phyloP scores from a whole-genome alignment of 345 rosid genomes.

The Euphorbia peplus region DNA sequence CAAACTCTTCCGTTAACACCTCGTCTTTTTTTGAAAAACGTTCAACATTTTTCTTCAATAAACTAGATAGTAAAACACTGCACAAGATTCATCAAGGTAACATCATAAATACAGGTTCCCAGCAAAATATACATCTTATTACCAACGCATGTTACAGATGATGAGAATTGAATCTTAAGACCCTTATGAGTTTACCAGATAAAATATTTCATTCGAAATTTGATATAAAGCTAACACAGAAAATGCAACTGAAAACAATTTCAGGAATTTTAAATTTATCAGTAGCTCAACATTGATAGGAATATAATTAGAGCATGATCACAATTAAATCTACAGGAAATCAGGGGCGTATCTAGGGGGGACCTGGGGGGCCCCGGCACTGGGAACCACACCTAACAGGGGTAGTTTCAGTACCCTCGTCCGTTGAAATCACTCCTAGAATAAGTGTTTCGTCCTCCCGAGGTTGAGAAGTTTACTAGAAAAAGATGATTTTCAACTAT shows the following conservation, averaged over 20 bases:
- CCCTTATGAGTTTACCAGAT: not conserved
- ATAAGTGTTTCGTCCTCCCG: too few species aligned
- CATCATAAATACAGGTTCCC: not conserved
- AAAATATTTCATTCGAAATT: not conserved
- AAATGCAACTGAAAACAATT: not conserved
- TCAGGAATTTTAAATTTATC: not conserved
- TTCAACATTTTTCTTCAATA: slow-evolving; percentile 47
- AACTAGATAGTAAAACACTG: slow-evolving; percentile 74
- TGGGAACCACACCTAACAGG: too few species aligned
- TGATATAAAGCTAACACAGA: not conserved
- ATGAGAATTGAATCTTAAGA: not conserved
- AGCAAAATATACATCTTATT: not conserved
- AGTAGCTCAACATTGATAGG: too few species aligned
- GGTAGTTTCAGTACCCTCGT: too few species aligned
- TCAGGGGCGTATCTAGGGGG: too few species aligned
- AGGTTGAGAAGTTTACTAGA: too few species aligned
- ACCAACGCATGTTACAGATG: not conserved
- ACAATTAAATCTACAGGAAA: not conserved
- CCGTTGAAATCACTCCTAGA: too few species aligned
- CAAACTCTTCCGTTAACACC: slow-evolving; percentile 64
- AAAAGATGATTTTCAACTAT: too few species aligned
- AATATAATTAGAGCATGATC: not conserved
- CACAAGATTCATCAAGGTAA: slow-evolving; percentile 23
- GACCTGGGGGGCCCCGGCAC: too few species aligned
- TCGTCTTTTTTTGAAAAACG: slow-evolving; percentile 51